These are phyloP conservation scores for Debaryomyces sp. DNA, from an alignment of 1,139 yeast species.

Conservation along the genomic window DNA sequence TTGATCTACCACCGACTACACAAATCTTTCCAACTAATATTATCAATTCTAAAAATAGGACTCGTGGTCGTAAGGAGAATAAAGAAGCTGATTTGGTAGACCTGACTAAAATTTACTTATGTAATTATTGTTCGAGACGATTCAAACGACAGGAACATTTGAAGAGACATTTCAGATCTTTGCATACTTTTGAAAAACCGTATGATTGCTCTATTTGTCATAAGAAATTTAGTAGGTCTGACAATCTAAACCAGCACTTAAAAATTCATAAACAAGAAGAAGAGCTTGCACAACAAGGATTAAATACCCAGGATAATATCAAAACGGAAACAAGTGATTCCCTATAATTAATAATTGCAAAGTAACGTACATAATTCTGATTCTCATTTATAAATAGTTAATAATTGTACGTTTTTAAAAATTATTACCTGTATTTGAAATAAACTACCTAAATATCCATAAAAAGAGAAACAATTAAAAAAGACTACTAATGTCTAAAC, in stretches of 20 bases:
- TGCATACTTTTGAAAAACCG: slow-evolving; percentile 77
- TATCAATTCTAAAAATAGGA: slow-evolving; percentile 37
- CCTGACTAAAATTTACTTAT: slow-evolving; percentile 42
- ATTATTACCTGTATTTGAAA: neutral
- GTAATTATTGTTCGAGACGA: slow-evolving; percentile 57
- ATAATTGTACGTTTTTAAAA: neutral
- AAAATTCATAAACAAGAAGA: slow-evolving; percentile 61
- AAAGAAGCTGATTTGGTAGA: slow-evolving; percentile 50
- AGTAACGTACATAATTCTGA: neutral
- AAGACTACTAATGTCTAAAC: neutral
- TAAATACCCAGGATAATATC: slow-evolving; percentile 1
- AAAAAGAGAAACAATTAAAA: neutral
- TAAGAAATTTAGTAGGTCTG: slow-evolving; percentile 75
- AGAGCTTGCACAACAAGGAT: slow-evolving; percentile 10
- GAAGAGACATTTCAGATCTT: slow-evolving; percentile 73
- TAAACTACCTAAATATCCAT: slow-evolving; percentile 2
- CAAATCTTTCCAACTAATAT: slow-evolving; percentile 40
- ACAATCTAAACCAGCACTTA: slow-evolving; percentile 75
- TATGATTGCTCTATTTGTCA: slow-evolving; percentile 70
- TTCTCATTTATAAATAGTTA: neutral
- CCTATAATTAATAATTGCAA: neutral
- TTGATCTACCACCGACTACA: slow-evolving; percentile 46
- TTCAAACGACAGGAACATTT: slow-evolving; percentile 81
- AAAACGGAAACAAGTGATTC: neutral
- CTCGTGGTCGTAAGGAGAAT: slow-evolving; percentile 51